Percentiles rank a stretch among this genome's conserved stretches.
phyloP scores from a whole-genome alignment of 768 basidiomycete species.

The Pulveroboletus sp. region DNA sequence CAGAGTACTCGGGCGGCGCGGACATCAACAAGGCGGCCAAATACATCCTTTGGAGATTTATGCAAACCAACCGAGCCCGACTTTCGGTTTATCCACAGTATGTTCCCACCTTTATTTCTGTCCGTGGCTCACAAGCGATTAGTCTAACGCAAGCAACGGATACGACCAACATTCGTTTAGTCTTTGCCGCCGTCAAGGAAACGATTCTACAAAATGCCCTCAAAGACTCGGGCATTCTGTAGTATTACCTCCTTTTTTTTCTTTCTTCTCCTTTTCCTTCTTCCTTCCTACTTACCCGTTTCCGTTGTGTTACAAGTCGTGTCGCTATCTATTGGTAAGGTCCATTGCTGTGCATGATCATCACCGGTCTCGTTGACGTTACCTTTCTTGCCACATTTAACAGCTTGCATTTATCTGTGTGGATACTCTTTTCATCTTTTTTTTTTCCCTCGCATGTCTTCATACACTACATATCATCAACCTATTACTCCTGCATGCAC shows the following conservation, averaged over 20 bases:
- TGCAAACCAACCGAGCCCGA: constrained; percentile 83
- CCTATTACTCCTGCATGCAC: constrained; percentile 15
- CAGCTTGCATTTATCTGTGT: constrained; percentile 32
- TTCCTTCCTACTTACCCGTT: not conserved
- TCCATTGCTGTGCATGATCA: not conserved
- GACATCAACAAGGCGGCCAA: constrained; percentile 95
- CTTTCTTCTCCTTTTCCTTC: not conserved
- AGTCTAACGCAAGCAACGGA: constrained; percentile 89
- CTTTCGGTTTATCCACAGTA: constrained; percentile 91
- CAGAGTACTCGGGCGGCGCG: constrained; percentile 84
- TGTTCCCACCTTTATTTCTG: constrained; percentile 24
- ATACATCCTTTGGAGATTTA: constrained; percentile 93
- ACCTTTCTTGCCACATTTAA: not conserved
- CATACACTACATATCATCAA: constrained; percentile 28
- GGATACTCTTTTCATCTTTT: constrained; percentile 20
- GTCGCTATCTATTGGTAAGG: constrained; percentile 29
- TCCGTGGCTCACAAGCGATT: not conserved
- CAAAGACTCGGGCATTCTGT: constrained; percentile 82
- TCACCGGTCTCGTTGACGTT: not conserved
- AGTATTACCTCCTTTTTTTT: constrained; percentile 5
- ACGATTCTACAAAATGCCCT: constrained; percentile 90
- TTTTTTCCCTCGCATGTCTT: constrained; percentile 22
- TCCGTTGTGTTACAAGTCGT: constrained; percentile 9
- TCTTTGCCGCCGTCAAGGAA: constrained; percentile 88
- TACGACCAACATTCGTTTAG: constrained; percentile 76